Evolutionary conservation across 1,139 yeast species (phyloP).

Genomic region (Kodamaea ohmeri): DNA sequence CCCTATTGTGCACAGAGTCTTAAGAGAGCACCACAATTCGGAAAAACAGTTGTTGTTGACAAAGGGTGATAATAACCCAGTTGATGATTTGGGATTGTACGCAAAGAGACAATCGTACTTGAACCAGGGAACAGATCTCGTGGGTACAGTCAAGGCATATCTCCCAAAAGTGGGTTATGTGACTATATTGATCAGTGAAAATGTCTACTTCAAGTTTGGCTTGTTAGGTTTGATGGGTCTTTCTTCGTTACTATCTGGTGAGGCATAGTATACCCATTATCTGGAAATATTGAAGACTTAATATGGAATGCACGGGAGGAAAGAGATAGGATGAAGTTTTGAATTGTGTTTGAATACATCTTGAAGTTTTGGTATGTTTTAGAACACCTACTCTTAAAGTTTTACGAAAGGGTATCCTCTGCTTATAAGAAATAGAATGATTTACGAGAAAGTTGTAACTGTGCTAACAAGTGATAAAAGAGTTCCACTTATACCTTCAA

Average conservation of each 20-base stretch:
- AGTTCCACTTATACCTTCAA: not conserved
- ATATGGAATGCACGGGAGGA: no score
- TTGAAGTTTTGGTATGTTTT: no score
- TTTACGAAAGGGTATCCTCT: no score
- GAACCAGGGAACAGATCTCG: constrained; percentile 71
- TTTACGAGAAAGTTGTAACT: no score
- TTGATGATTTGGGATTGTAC: constrained; percentile 85
- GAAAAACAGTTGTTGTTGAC: constrained; percentile 77
- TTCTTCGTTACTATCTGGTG: constrained; percentile 52
- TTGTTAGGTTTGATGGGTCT: constrained; percentile 67
- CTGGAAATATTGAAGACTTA: no score
- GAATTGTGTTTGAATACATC: no score
- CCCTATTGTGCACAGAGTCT: constrained; percentile 93
- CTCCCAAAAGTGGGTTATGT: constrained; percentile 90
- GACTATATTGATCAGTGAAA: constrained; percentile 90
- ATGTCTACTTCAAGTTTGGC: constrained; percentile 69
- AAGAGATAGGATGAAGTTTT: no score
- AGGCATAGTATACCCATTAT: no score
- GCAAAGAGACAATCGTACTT: constrained; percentile 74
- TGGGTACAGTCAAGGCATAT: constrained; percentile 89
- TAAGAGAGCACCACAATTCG: constrained; percentile 67
- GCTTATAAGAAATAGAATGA: no score
- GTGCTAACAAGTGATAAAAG: no score
- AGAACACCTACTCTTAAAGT: no score
- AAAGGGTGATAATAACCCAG: constrained; percentile 94